Base-by-base conservation (phyloP, 352 stramenopile genomes). In the Phytophthora cryptogea region DNA sequence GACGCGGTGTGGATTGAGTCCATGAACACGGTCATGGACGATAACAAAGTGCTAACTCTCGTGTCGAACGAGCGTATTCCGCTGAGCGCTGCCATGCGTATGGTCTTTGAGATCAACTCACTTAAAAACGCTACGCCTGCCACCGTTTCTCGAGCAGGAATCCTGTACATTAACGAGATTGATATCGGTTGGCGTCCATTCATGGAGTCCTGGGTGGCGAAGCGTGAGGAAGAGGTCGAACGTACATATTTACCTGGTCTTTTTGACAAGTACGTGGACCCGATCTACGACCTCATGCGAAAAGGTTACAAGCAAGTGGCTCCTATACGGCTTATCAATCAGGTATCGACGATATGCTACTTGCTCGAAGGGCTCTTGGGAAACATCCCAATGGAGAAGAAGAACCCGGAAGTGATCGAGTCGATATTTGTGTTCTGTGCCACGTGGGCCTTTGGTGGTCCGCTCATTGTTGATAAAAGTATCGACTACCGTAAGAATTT, bases 11-110 rank as follows among this genome's bases (percentile, higher is more conserved):
- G 88, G 88, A 96, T 96, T 40, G 88, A 96, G 49, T 88, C 70
- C 2, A 98, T 99, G 95, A 99, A 99, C 73, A 98, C 91, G 0
- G 96, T 99, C 63, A 98, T 99, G 95, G 95, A 98, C 55, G 95
- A 98, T 54, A 98, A 98, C 71, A 97, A 97, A 44, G 89, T 98
- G 50, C 75, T 98, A 1, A 98, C 95, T 8, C 74, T 98, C 0
- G 88, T 95, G 37, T 94, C 83, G 11, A 96, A 96, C 44, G 88
- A 96, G 54, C 81, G 88, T 3, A 96, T 95, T 14, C 86, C 88
- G 2, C 45, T 95, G 28, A 95, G 83, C 28, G 64, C 72, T 17
- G 86, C 86, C 0, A 96, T 96, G 88, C 76, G 86, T n/a, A 96
- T 96, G 88, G 80, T 96, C 30, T 96, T 96, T 45, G 88, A 96